Conservation (phyloP, 345 rosid species). For the Brassica rapa region DNA sequence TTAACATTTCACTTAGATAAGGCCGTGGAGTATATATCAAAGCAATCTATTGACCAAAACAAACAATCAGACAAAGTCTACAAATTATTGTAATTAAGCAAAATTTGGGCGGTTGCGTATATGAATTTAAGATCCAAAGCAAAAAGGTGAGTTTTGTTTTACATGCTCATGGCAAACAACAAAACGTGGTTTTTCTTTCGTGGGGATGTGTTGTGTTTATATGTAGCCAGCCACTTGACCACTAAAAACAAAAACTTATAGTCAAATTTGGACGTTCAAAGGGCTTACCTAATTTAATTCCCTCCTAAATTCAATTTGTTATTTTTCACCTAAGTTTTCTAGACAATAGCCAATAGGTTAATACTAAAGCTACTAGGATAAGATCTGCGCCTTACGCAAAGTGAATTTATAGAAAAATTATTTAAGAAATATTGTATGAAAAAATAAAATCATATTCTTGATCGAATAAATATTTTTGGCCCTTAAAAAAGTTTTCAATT, state of each 20-base stretch:
- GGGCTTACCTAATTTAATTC: conserved; percentile 21
- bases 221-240: conserved; percentile 16
- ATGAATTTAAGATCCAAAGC: conserved; percentile 15
- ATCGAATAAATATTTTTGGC: no score
- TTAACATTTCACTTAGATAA: neutral
- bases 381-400: no score
- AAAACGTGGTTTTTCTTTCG: conserved; percentile 23
- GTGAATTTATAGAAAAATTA: no score
- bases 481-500: no score
- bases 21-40: neutral
- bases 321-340: neutral
- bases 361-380: neutral
- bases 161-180: conserved; percentile 18
- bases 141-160: conserved; percentile 40
- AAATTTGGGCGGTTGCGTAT: conserved; percentile 31
- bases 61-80: conserved; percentile 12
- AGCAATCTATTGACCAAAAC: conserved; percentile 16
- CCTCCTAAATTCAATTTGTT: neutral
- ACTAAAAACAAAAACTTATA: neutral
- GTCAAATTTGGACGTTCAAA: conserved; percentile 23
- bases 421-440: no score
- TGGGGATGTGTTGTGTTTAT: conserved; percentile 8
- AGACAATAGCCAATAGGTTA: neutral
- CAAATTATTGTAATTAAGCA: neutral
- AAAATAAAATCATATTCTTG: no score